A percentile compares a stretch with the other conserved stretches of the same genome.
phyloP scores from a whole-genome alignment of 345 rosid species.

The Lepidium africanum region DNA sequence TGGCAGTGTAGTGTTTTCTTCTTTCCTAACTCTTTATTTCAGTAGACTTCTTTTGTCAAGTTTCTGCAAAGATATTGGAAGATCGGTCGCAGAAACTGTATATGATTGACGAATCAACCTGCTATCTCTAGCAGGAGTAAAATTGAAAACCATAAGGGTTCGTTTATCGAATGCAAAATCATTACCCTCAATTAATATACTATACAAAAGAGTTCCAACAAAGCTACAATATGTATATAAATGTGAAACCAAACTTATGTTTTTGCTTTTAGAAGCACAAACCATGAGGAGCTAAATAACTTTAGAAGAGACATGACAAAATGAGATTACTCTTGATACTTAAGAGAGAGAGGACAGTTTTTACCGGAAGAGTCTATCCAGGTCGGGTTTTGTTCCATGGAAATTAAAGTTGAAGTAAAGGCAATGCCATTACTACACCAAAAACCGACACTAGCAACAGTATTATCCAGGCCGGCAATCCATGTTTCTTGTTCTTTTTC shows the following conservation, averaged over 20 bases:
- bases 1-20: too few relatives aligned
- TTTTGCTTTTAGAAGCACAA: constrained; percentile 11
- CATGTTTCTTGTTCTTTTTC: constrained; percentile 49
- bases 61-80: neutral
- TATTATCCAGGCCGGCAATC: constrained; percentile 84
- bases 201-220: constrained; percentile 20
- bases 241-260: constrained; percentile 14
- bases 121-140: neutral
- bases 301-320: constrained; percentile 19
- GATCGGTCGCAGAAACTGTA: neutral
- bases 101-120: neutral
- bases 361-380: neutral
- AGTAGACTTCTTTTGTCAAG: neutral
- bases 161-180: constrained; percentile 12
- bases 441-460: constrained; percentile 75
- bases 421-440: constrained; percentile 94
- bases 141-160: neutral
- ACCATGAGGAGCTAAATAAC: neutral
- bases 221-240: constrained; percentile 8
- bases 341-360: neutral
- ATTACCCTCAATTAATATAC: constrained; percentile 8
- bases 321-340: constrained; percentile 14
- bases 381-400: constrained; percentile 4
- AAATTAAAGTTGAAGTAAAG: constrained; percentile 78
- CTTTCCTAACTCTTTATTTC: neutral